Conservation (phyloP, 495 filamentous ascomycete species). For the Aspergillus olivimuriae region DNA sequence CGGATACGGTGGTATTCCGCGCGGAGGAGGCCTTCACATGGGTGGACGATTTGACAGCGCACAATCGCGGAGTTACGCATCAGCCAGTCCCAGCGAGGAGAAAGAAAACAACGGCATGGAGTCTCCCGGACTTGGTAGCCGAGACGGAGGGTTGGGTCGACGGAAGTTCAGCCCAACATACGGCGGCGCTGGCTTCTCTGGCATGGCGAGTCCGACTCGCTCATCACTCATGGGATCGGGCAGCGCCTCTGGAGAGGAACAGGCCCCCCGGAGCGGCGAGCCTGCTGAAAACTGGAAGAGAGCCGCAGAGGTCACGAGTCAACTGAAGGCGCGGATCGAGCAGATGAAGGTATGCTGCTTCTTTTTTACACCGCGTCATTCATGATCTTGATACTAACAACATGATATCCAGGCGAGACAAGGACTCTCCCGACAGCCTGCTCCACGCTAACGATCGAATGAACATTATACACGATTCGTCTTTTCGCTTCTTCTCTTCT, state of each 20-base stretch:
- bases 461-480: slow-evolving; percentile 18
- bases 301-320: slow-evolving; percentile 97
- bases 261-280: slow-evolving; percentile 31
- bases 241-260: slow-evolving; percentile 33
- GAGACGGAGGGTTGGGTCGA: slow-evolving; percentile 32
- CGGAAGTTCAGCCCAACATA: slow-evolving; percentile 42
- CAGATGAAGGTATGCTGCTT: slow-evolving; percentile 60
- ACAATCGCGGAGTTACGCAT: slow-evolving; percentile 59
- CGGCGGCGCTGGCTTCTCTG: slow-evolving; percentile 47
- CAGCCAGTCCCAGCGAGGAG: slow-evolving; percentile 67
- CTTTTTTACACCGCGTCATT: neutral
- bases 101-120: slow-evolving; percentile 60
- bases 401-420: slow-evolving; percentile 28
- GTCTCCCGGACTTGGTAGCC: slow-evolving; percentile 30
- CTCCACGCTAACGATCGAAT: slow-evolving; percentile 34
- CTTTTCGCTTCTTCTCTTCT: slow-evolving; percentile 9
- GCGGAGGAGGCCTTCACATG: slow-evolving; percentile 28
- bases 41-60: slow-evolving; percentile 33
- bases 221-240: slow-evolving; percentile 31
- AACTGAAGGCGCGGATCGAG: slow-evolving; percentile 94
- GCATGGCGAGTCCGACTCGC: slow-evolving; percentile 51
- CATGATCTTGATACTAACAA: neutral
- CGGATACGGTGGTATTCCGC: slow-evolving; percentile 23
- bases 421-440: slow-evolving; percentile 37
- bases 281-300: slow-evolving; percentile 93